Base-by-base conservation (phyloP, 1,284 basidiomycete genomes). In the Sporisorium reilianum region DNA sequence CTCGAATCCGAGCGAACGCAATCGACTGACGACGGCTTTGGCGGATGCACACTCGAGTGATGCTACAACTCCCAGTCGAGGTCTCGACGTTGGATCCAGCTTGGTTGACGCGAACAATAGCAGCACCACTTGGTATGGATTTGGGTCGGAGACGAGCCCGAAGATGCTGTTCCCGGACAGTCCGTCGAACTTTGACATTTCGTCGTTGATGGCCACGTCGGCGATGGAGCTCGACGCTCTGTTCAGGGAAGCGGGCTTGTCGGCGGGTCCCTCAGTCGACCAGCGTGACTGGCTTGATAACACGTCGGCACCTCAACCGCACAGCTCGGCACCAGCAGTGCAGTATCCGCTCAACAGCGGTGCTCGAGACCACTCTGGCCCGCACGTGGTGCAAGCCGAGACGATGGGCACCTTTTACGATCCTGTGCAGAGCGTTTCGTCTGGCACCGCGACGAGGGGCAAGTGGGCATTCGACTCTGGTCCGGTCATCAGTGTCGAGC, bases 221-320 rank as follows among this genome's bases (percentile, higher is more conserved):
- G 72, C 72, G 38, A 75, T 75, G 72, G 72, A 75, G 55, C 64
- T 75, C 11, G 72, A 75, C 38, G 60, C 64, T 5, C 48, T 75
- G 1, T 75, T 75, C 51, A 50, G 61, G n/a, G 72, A 75, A 38
- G 66, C 72, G 11, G 72, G 66, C 1, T 40, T 69, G 49, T 62
- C 72, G 10, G 50, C 71, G 3, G 71, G 71, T 3, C 65, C 65
- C 0, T 53, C 61, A 5, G 55, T 62, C n/a, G 71, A 65, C 5
- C 64, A 72, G 38, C 45, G 60, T 2, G 60, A 53, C 9, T 70
- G 61, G 67, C 16, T 45, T 3, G 49, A 45, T 14, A 42, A 28
- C 14, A 40, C n/a, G 5, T 10, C 60, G 3, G 20, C 12, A 5
- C 2, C 20, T 36, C 66, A 64, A 9, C 42, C 41, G 8, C 36